Base-by-base conservation (phyloP, 345 rosid genomes). In the Mercurialis annua region DNA sequence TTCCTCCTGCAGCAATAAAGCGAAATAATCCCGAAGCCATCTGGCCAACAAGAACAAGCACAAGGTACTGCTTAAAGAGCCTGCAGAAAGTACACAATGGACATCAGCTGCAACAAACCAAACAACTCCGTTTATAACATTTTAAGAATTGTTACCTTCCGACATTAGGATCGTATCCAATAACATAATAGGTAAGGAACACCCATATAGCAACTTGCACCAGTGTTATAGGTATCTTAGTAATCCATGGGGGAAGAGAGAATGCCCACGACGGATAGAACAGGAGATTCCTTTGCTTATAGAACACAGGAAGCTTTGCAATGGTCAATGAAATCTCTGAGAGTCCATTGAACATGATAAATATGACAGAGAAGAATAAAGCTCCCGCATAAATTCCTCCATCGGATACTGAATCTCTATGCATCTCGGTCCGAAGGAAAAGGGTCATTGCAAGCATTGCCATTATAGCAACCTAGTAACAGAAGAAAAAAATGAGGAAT, bases 231-330 rank as follows among this genome's bases (percentile, higher is more conserved):
- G 98, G 98, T 57, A 87, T 81, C 74, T 87, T 85, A 36, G 83
- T 80, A 60, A 92, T 83, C 95, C 96, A 92, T 43, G 89, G 59
- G 16, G 98, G 97, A 42, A 92, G 69, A 69, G 91, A 77, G 77
- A 79, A 90, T 12, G 84, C 84, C 98, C 98, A 92, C 0, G 95
- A 38, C 38, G 98, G 97, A 74, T 74, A 90, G 83, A 88, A 92
- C 21, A 78, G 80, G 16, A 82, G 79, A 60, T 85, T 88, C 59
- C 92, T 77, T 78, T 90, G 95, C 76, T 90, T 92, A 83, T 84
- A 92, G 62, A 92, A 92, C 64, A 90, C 85, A 1, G 96, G 92
- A 73, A 92, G 98, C 73, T 83, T 88, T 26, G 77, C 79, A 58
- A 88, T 81, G 47, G 96, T 82, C 90, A 90, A 81, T 51, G 90